Evolutionary conservation across 2,329 filamentous ascomycete species (phyloP), one percentile per base, ranked within the genome.

Genomic region (Talaromyces sp.): DNA sequence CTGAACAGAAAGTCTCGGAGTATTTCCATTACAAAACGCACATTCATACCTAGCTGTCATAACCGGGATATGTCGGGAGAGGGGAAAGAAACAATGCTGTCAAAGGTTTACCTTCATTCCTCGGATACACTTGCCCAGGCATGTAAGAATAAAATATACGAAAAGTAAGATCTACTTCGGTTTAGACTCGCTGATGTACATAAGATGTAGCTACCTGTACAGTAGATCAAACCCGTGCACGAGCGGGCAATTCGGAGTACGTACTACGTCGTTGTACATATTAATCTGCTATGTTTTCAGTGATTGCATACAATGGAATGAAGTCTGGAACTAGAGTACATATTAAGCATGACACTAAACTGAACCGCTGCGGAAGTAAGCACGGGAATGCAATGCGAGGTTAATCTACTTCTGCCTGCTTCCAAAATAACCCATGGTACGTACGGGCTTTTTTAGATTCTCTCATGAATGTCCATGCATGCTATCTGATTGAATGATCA

Each of bases 381-480:
- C n/a, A 67, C 65, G 63, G 63, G 63, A 65, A 68, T 69, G 68
- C 68, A 69, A 69, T 69, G 68, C 60, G 67, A 68, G 68, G 66
- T 69, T 69, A 69, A 66, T 68, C 66, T 67, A 43, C 35, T 52
- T 66, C 61, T 49, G 47, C 43, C 63, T 66, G 49, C 60, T 45
- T 31, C 17, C n/a, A 39, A 43, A 22, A 41, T 58, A 31, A 31
- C 27, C 27, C 27, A 39, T 50, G 47, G 13, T 50, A 49, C 22
- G 19, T 47, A 49, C 45, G 10, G 45, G 15, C 22, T 50, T 27
- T 25, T 27, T 50, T 31, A 50, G 27, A 52, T 33, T 59, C 22
- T 59, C 37, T 19, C 10, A 19, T n/a, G 56, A 45, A 59, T 59
- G 56, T 31, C 31, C 35, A 45, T 31, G 52, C 52, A 39, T 22